These are phyloP conservation scores for Apiospora sp. DNA, from an alignment of 2,329 filamentous ascomycete species.

Conservation along the genomic window DNA sequence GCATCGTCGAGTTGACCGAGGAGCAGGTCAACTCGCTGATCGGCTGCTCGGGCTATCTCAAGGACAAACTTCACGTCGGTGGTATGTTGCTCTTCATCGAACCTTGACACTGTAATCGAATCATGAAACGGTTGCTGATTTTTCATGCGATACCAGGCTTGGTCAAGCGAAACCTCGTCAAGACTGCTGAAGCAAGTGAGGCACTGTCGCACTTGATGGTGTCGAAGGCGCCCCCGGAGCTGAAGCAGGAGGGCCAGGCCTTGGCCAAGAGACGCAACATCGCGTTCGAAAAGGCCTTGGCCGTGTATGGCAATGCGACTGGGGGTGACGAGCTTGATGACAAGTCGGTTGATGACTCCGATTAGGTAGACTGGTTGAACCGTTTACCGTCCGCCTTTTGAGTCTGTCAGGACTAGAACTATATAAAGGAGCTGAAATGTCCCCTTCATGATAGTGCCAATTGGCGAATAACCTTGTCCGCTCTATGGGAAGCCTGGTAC, in stretches of 20 bases:
- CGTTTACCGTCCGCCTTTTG: neutral
- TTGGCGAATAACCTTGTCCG: neutral
- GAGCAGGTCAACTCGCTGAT: constrained; percentile 18
- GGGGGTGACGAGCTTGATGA: neutral
- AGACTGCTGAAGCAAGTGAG: constrained; percentile 4
- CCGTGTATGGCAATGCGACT: constrained; percentile 5
- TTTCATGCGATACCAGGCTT: neutral
- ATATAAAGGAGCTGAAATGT: neutral
- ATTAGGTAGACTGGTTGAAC: neutral
- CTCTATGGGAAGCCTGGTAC: neutral
- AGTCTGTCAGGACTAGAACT: neutral
- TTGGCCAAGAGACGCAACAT: constrained; percentile 17
- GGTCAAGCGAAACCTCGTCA: constrained; percentile 17
- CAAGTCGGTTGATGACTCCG: neutral
- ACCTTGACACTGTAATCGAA: neutral
- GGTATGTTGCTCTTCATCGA: neutral
- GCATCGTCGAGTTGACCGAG: constrained; percentile 22
- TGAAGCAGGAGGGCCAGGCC: neutral
- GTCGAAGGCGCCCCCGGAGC: constrained; percentile 15
- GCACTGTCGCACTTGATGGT: constrained; percentile 14
- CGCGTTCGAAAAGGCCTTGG: constrained; percentile 2
- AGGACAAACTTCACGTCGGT: constrained; percentile 12
- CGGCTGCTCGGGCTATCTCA: neutral
- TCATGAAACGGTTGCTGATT: neutral
- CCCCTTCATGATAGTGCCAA: no score